Conservation (phyloP, 2,329 filamentous ascomycete genomes). For the Alternaria gaisen region DNA sequence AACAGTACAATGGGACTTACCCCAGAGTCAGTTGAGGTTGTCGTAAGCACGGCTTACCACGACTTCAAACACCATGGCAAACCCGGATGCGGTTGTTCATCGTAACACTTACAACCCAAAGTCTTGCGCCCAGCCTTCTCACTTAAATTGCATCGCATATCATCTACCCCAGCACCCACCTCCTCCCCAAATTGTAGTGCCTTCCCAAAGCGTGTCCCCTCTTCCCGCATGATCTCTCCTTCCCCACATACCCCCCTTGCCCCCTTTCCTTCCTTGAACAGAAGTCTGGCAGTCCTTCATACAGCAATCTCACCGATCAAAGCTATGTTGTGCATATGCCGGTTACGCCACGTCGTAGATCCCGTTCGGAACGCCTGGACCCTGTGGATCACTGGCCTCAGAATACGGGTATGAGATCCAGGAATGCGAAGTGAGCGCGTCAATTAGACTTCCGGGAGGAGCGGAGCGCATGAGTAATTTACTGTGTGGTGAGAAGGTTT, state of each 20-base stretch:
- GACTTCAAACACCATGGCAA: conserved; percentile 34
- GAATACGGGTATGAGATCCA: neutral
- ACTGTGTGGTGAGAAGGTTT: neutral
- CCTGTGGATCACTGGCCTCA: conserved; percentile 1
- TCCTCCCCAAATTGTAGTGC: neutral
- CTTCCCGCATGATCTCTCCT: neutral
- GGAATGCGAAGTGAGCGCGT: neutral
- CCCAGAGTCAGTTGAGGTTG: conserved; percentile 28
- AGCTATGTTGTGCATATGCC: neutral
- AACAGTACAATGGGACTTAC: conserved; percentile 28
- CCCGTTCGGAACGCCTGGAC: neutral
- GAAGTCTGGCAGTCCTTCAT: neutral
- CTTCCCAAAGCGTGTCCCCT: neutral
- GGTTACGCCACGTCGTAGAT: conserved; percentile 2
- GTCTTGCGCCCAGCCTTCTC: neutral
- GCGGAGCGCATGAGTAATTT: neutral
- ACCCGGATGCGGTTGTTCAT: conserved; percentile 47
- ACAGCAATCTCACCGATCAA: neutral
- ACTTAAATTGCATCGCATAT: neutral
- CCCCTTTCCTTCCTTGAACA: neutral
- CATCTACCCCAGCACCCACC: neutral
- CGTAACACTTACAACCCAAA: conserved; percentile 10
- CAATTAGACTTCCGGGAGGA: neutral
- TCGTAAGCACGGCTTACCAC: conserved; percentile 31
- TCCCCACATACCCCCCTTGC: neutral